Percentiles rank a stretch among this genome's conserved stretches.
phyloP scores from a whole-genome alignment of 2,329 filamentous ascomycete genomes.

The Tolypocladium cylindrosporum region DNA sequence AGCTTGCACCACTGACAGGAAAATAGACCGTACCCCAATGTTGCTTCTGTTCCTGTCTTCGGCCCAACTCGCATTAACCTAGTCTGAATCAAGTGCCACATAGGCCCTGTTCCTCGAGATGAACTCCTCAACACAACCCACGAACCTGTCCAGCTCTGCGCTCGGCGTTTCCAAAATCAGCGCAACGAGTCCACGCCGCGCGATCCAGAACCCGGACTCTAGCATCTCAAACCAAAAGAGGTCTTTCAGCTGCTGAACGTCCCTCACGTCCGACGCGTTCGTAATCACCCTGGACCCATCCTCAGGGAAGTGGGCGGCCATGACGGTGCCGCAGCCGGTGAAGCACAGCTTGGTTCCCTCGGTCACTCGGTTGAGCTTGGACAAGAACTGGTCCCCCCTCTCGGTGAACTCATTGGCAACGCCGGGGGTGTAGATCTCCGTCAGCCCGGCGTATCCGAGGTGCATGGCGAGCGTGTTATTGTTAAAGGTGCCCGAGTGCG shows the following conservation, averaged over 20 bases:
- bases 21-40: neutral
- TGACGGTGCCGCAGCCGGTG: conserved; percentile 25
- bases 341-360: conserved; percentile 26
- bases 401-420: conserved; percentile 19
- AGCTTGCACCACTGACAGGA: too few relatives aligned
- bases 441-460: conserved; percentile 34
- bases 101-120: conserved; percentile 15
- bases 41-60: neutral
- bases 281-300: conserved; percentile 6
- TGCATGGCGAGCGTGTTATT: conserved; percentile 54
- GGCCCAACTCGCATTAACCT: neutral
- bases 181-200: conserved; percentile 28
- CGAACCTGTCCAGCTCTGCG: conserved; percentile 30
- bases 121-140: conserved; percentile 24
- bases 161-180: conserved; percentile 27
- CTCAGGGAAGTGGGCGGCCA: conserved; percentile 26
- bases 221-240: conserved; percentile 38
- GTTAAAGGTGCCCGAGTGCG: conserved; percentile 57
- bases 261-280: conserved; percentile 16
- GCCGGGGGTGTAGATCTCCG: conserved; percentile 22
- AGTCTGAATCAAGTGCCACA: neutral
- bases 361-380: conserved; percentile 18
- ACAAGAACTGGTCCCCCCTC: conserved; percentile 18
- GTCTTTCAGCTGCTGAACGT: conserved; percentile 23
- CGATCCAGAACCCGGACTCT: conserved; percentile 31